Evolutionary conservation across 1,139 yeast genomes (phyloP).

Genomic region (Debaryomyces subglobosus): DNA sequence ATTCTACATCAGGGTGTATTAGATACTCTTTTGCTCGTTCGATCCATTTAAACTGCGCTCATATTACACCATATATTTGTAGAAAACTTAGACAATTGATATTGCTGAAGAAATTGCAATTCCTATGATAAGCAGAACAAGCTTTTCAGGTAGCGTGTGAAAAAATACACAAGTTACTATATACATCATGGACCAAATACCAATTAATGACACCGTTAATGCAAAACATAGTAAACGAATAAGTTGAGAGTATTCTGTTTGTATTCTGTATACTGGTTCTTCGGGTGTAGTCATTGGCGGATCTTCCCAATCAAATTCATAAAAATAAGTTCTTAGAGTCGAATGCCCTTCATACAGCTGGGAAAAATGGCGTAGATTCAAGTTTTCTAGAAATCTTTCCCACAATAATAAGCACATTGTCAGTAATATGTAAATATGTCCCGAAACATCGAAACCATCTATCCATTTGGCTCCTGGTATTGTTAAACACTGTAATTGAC

Average conservation of each 20-base stretch:
- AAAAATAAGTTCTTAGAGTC: slow-evolving; percentile 9
- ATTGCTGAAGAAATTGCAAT: slow-evolving; percentile 36
- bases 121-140: slow-evolving; percentile 55
- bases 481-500: slow-evolving; percentile 11
- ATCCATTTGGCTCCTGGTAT: slow-evolving; percentile 10
- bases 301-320: slow-evolving; percentile 14
- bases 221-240: slow-evolving; percentile 5
- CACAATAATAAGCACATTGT: slow-evolving; percentile 51
- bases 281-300: slow-evolving; percentile 11
- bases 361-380: slow-evolving; percentile 9
- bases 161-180: slow-evolving; percentile 61
- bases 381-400: slow-evolving; percentile 30
- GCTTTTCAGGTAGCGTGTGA: slow-evolving; percentile 61
- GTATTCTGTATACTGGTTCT: slow-evolving; percentile 6
- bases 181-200: slow-evolving; percentile 50
- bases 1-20: not conserved
- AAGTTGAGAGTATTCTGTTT: slow-evolving; percentile 2
- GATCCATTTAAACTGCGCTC: not conserved
- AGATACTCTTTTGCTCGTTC: not conserved
- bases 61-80: not conserved
- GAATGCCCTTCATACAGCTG: not conserved
- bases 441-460: slow-evolving; percentile 57
- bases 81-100: not conserved
- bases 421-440: slow-evolving; percentile 59
- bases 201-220: slow-evolving; percentile 15